phyloP scores from a whole-genome alignment of 2,329 filamentous ascomycete species.

The Fusarium sulawesiense region DNA sequence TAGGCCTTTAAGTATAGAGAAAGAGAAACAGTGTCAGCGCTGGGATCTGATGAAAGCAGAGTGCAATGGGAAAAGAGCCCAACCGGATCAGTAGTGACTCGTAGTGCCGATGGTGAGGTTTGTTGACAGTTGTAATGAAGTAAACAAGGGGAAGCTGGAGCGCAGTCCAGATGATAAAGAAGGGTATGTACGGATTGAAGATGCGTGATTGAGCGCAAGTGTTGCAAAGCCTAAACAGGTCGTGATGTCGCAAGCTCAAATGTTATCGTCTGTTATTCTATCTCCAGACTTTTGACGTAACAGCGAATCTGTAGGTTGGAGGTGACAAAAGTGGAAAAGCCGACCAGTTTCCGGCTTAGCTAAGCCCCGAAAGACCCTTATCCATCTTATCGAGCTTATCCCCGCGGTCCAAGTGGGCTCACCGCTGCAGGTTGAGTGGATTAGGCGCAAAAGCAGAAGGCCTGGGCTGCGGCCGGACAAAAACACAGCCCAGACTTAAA shows the following conservation, averaged over 20 bases:
- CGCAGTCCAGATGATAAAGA: conserved; percentile 15
- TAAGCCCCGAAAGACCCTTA: conserved; percentile 43
- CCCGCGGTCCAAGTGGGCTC: conserved; percentile 30
- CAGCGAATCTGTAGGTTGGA: conserved; percentile 19
- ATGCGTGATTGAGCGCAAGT: not conserved
- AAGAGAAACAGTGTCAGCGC: conserved; percentile 53
- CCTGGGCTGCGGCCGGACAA: conserved; percentile 10
- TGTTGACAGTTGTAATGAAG: conserved; percentile 20
- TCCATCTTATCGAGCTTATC: conserved; percentile 38
- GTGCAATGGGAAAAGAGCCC: conserved; percentile 54
- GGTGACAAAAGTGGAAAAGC: conserved; percentile 25
- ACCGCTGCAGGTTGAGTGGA: conserved; percentile 21
- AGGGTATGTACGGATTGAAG: not conserved
- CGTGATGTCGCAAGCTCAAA: conserved; percentile 9
- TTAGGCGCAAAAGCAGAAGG: conserved; percentile 25
- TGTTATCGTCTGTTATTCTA: conserved; percentile 8
- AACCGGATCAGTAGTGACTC: conserved; percentile 57
- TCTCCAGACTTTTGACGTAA: conserved; percentile 43
- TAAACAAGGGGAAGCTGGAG: conserved; percentile 17
- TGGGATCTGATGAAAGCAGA: conserved; percentile 44
- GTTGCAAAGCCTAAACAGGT: conserved; percentile 13
- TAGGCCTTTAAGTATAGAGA: conserved; percentile 31
- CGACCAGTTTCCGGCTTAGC: conserved; percentile 35
- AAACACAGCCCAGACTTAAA: conserved; percentile 6
- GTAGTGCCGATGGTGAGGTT: conserved; percentile 43